Conservation (phyloP, 495 filamentous ascomycete genomes). For the Articulospora tetracladia region DNA sequence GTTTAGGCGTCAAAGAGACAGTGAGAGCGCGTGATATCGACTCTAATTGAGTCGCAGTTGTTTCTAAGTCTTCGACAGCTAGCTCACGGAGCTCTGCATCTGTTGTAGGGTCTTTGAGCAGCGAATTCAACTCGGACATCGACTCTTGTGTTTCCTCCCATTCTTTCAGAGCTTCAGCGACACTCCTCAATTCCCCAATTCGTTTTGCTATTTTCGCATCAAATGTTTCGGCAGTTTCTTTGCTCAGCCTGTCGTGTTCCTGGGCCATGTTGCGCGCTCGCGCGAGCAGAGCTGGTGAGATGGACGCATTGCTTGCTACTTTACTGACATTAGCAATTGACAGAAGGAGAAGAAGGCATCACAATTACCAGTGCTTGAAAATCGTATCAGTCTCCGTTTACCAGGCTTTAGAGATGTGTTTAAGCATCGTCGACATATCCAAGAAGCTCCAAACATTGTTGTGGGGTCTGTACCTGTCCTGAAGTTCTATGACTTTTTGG, state of each 20-base stretch:
- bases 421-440: conserved; percentile 50
- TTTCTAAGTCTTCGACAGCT: conserved; percentile 71
- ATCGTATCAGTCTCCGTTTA: conserved; percentile 33
- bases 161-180: conserved; percentile 64
- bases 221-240: conserved; percentile 57
- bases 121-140: conserved; percentile 45
- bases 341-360: not conserved
- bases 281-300: conserved; percentile 58
- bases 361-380: conserved; percentile 35
- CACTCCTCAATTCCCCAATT: conserved; percentile 67
- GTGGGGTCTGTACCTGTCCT: not conserved
- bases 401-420: conserved; percentile 35
- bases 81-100: conserved; percentile 55
- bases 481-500: not conserved
- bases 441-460: conserved; percentile 48
- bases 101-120: conserved; percentile 41
- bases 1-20: conserved; percentile 72
- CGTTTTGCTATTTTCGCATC: conserved; percentile 71
- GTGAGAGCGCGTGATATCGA: conserved; percentile 61
- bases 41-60: conserved; percentile 55
- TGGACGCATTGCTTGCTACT: conserved; percentile 36
- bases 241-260: conserved; percentile 58
- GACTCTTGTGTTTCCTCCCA: conserved; percentile 59
- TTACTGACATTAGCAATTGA: conserved; percentile 12
- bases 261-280: conserved; percentile 59